Base-by-base conservation (phyloP, 2,329 filamentous ascomycete genomes). In the Cucurbitaria berberidis region DNA sequence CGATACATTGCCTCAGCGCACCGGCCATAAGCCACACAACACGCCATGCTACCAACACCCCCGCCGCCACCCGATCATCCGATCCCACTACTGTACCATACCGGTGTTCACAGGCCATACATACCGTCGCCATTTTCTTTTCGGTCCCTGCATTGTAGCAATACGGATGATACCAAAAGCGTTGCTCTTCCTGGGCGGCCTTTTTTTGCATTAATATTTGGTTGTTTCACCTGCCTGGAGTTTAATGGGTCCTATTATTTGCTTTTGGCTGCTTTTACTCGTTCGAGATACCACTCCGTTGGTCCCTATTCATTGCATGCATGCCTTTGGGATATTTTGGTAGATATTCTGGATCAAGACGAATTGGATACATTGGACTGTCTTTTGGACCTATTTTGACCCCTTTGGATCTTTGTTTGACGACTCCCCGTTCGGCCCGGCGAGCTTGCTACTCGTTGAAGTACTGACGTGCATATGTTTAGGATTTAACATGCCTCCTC, bases 211-310 rank as follows among this genome's bases (percentile, higher is more conserved):
- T 58, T 50, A 53, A 46, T 57, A 48, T 38, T 29, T 49, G n/a
- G n/a, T 50, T 18, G 47, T 24, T 39, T 24, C 22, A 21, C 35
- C 18, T 21, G 10, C n/a, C 18, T 22, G 34, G 34, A 45, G 26
- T 35, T 24, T 35, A 13, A 18, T 27, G 45, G 27, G 18, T 15
- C 39, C 4, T 35, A 36, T 19, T 26, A 11, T 8, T 51, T n/a
- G 39, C n/a, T 16, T 18, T 26, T 40, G 0, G 19, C 22, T 43
- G 13, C 13, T 41, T 21, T 21, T 13, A 13, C 22, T 32, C 35
- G 45, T 49, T 51, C 18, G 45, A 60, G 62, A 65, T 65, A 64
- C 59, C 62, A 63, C 59, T 56, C 53, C 57, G 57, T 59, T 57
- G 53, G 57, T 59, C 40, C 13, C 24, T 7, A 7, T 40, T 47